These are phyloP conservation scores for Aspergillus latus DNA, from an alignment of 2,329 filamentous ascomycete genomes.

Conservation along the genomic window DNA sequence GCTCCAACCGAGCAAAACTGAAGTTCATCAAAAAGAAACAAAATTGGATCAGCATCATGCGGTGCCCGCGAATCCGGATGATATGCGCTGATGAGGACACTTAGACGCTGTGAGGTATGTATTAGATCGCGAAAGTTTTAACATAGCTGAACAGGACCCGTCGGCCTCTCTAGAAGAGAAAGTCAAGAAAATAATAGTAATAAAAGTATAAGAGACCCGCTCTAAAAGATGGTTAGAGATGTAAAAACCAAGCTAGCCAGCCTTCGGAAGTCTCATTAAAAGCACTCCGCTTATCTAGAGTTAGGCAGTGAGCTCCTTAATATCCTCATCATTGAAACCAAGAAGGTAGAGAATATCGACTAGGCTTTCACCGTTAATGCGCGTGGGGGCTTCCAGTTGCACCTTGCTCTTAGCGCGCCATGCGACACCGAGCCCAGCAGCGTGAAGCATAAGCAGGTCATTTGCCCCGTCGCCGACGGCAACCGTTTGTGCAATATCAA, in stretches of 20 bases:
- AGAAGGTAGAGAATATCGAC: conserved; percentile 60
- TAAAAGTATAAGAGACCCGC: not conserved
- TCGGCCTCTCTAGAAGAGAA: not conserved
- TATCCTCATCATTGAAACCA: conserved; percentile 53
- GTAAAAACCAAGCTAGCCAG: not conserved
- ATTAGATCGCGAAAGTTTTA: not conserved
- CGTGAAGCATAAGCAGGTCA: conserved; percentile 64
- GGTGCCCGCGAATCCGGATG: not conserved
- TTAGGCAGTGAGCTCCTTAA: conserved; percentile 43
- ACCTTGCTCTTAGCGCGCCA: conserved; percentile 66
- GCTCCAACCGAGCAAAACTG: not conserved
- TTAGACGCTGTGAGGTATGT: not conserved
- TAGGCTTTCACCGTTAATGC: conserved; percentile 59
- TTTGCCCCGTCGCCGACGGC: conserved; percentile 66
- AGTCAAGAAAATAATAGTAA: too few relatives aligned
- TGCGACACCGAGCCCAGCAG: conserved; percentile 62
- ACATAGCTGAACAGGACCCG: not conserved
- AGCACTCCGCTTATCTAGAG: not conserved
- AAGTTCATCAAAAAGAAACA: not conserved
- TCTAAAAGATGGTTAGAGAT: not conserved
- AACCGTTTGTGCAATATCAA: conserved; percentile 56
- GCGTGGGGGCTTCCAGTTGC: conserved; percentile 60
- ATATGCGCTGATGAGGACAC: not conserved
- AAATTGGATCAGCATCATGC: not conserved
- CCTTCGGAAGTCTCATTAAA: not conserved